Percentiles rank a stretch among this genome's conserved stretches.
phyloP scores from a whole-genome alignment of 257 asterid species.

The Petrea volubilis region DNA sequence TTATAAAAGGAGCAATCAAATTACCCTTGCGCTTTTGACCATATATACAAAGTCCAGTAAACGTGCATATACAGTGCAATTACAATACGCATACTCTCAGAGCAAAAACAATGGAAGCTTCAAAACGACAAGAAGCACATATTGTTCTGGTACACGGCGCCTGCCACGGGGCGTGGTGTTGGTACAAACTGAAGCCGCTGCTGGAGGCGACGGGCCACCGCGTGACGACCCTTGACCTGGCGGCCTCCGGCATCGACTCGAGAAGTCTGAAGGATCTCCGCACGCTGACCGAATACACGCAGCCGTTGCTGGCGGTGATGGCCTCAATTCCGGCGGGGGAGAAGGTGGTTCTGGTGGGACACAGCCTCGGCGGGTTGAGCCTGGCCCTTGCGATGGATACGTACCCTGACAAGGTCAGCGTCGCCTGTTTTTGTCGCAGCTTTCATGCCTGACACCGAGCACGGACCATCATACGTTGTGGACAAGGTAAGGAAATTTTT shows the following conservation, averaged over 20 bases:
- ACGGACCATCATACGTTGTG: slow-evolving; percentile 38
- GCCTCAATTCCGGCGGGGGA: slow-evolving; percentile 32
- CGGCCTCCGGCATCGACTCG: slow-evolving; percentile 54
- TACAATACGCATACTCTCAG: too few relatives aligned
- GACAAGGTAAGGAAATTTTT: slow-evolving; percentile 34
- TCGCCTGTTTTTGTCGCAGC: slow-evolving; percentile 56
- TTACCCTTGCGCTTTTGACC: too few relatives aligned
- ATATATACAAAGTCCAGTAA: too few relatives aligned
- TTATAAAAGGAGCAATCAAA: too few relatives aligned
- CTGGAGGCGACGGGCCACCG: slow-evolving; percentile 66
- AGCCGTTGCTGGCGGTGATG: slow-evolving; percentile 47
- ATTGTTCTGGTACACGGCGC: slow-evolving; percentile 69
- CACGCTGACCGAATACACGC: slow-evolving; percentile 41
- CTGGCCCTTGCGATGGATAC: slow-evolving; percentile 43
- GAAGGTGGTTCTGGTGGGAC: slow-evolving; percentile 62
- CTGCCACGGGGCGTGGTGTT: slow-evolving; percentile 70
- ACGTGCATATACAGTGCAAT: too few relatives aligned
- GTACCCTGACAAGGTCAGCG: slow-evolving; percentile 43
- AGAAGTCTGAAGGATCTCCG: slow-evolving; percentile 34
- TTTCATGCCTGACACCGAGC: slow-evolving; percentile 47
- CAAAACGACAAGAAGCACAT: slow-evolving; percentile 33
- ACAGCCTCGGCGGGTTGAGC: slow-evolving; percentile 57
- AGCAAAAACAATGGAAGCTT: slow-evolving; percentile 15
- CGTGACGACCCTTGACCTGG: slow-evolving; percentile 53
- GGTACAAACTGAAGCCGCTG: slow-evolving; percentile 62